Evolutionary conservation across 345 rosid genomes (phyloP), one percentile per base, ranked within the genome.

Genomic region (Linum usitatissimum): DNA sequence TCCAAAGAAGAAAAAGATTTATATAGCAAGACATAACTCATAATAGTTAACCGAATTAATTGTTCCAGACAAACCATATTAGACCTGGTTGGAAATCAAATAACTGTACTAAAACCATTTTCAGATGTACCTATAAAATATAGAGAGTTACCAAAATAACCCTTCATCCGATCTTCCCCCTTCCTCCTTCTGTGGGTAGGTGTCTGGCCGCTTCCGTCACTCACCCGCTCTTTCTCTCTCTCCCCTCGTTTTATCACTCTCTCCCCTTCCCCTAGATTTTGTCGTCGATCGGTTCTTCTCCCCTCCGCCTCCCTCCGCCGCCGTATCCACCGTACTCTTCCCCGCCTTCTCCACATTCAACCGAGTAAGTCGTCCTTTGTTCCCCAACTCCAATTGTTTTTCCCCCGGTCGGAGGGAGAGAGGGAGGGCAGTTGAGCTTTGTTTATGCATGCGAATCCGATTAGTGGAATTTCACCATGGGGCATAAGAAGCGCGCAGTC

Each of bases 401-500:
- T 45, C 2, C 10, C 15, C 48, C 13, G 17, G 51, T 15, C 51
- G 51, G 17, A 13, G 10, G 51, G 51, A 40, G 13, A 12, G 48
- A 40, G 13, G 51, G 17, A 15, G 51, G 51, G 51, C 17, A 45
- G 14, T 45, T 4, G 51, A 34, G 38, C 38, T 15, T 12, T 10
- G 51, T 74, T 30, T 56, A 69, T 68, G 70, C 77, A 75, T 80
- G 78, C 45, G 54, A 70, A 77, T 77, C 73, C 54, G 67, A 69
- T 75, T 68, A 20, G 39, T 68, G 69, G 61, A 59, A 62, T 57
- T 63, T 70, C 64, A 63, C 51, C 62, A 92, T 92, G 96, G 96
- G 95, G 75, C 91, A 80, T 63, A 89, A 81, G 79, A 89, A 87
- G 79, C 88, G 88, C 63, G 56, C 68, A 66, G 49, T 64, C 68